Percentiles rank a stretch among this genome's conserved stretches.
Conservation (phyloP, 768 basidiomycete species). For the Myochromella boudieri region DNA sequence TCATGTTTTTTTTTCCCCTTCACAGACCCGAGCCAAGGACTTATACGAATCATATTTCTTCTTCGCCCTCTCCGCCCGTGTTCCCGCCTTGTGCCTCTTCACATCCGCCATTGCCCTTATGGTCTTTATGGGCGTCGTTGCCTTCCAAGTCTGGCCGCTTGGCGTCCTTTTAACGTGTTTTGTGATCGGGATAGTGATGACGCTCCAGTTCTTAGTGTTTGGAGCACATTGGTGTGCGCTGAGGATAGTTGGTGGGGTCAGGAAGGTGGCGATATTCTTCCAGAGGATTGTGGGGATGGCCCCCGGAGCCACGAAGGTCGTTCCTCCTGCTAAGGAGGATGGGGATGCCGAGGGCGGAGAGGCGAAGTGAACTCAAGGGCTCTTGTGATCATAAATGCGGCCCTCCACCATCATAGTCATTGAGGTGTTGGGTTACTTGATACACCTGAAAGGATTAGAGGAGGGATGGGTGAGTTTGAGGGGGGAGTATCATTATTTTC, state of each 20-base stretch:
- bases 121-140: slow-evolving; percentile 58
- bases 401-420: too few species aligned
- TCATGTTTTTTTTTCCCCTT: too few species aligned
- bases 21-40: slow-evolving; percentile 50
- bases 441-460: too few species aligned
- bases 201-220: slow-evolving; percentile 66
- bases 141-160: slow-evolving; percentile 62
- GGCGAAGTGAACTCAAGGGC: too few species aligned
- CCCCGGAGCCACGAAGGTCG: too few species aligned
- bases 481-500: too few species aligned
- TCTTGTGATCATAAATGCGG: too few species aligned
- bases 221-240: slow-evolving; percentile 38
- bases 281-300: too few species aligned
- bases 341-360: too few species aligned
- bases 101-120: slow-evolving; percentile 56
- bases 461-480: too few species aligned
- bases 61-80: slow-evolving; percentile 64
- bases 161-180: slow-evolving; percentile 62
- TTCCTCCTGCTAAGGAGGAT: too few species aligned
- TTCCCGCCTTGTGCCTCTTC: slow-evolving; percentile 64
- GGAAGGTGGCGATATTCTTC: neutral
- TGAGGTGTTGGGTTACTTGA: too few species aligned
- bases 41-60: slow-evolving; percentile 63
- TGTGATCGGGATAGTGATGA: slow-evolving; percentile 56
- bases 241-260: slow-evolving; percentile 19